Base-by-base conservation (phyloP, 768 basidiomycete species). In the Suillus brevipes region DNA sequence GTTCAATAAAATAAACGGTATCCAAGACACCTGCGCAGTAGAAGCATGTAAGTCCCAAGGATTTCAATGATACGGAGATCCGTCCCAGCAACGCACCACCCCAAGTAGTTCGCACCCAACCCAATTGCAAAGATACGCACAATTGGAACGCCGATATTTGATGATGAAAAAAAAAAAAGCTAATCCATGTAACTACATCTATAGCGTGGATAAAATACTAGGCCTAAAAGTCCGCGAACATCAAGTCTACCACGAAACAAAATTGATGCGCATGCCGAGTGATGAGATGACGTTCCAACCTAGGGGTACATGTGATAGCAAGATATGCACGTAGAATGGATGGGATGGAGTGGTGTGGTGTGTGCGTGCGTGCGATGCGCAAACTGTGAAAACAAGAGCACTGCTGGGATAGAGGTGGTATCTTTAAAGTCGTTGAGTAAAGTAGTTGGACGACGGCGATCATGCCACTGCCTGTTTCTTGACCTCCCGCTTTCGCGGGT, bases 221-320 rank as follows among this genome's bases (percentile, higher is more conserved):
- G 28, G 50, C 28, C 31, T 31, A 62, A 64, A 31, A 61, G 28
- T 50, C 50, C 49, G 60, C 60, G 45, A 52, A 52, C 42, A 37
- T 50, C 49, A 52, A 50, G 31, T 61, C 47, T 50, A 64, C 42
- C 59, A 36, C 61, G 36, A 58, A 40, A n/a, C n/a, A n/a, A 40
- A 58, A 59, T 31, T 43, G 38, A 58, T 63, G 61, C 37, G 55
- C n/a, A 63, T 38, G 49, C 50, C 43, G 31, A 58, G 18, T n/a
- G 56, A 31, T 31, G 31, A 31, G 4, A 63, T 60, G 40, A 63
- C 31, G 37, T 12, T 63, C 31, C 52, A 63, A 63, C 47, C 31
- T 31, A 62, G 66, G 64, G 72, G 52, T 76, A 76, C 77, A 78
- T 75, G 55, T 49, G 65, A 58, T 62, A 73, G 70, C 65, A 72